A percentile compares a stretch with the other conserved stretches of the same genome.
Conservation (phyloP, 176 grass and related monocot species). For the Metroxylon sagu region DNA sequence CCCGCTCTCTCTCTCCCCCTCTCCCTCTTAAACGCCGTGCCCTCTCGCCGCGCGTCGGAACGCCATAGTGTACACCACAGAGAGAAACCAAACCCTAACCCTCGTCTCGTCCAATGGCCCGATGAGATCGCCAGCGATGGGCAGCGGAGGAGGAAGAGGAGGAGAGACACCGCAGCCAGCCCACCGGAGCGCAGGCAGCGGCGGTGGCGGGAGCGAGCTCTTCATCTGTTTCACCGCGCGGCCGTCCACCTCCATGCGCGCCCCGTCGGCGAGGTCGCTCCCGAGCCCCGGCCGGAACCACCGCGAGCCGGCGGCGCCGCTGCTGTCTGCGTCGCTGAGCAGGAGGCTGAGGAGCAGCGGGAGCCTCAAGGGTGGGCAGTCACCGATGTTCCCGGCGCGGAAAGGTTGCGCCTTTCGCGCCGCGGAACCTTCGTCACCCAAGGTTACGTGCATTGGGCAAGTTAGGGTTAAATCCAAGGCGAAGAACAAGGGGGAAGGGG, state of each 20-base stretch:
- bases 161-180: neutral
- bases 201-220: constrained; percentile 32
- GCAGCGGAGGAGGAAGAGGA: constrained; percentile 4
- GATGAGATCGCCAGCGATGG: too few species aligned
- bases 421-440: constrained; percentile 77
- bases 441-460: constrained; percentile 96
- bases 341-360: constrained; percentile 70
- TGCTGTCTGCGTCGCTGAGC: constrained; percentile 56
- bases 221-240: constrained; percentile 74
- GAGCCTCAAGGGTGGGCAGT: constrained; percentile 84
- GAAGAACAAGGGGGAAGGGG: constrained; percentile 35
- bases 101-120: too few species aligned
- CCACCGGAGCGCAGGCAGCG: neutral
- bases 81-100: too few species aligned
- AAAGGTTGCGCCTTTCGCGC: constrained; percentile 48
- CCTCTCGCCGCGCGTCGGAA: too few species aligned
- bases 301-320: constrained; percentile 31
- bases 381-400: constrained; percentile 74
- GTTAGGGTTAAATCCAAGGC: constrained; percentile 79
- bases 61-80: too few species aligned
- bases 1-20: too few species aligned
- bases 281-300: constrained; percentile 46
- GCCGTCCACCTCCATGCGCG: neutral
- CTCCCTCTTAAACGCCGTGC: too few species aligned
- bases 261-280: constrained; percentile 35